Evolutionary conservation across 2,329 filamentous ascomycete species (phyloP), one percentile per base, ranked within the genome.

Genomic region (Cytospora mali): DNA sequence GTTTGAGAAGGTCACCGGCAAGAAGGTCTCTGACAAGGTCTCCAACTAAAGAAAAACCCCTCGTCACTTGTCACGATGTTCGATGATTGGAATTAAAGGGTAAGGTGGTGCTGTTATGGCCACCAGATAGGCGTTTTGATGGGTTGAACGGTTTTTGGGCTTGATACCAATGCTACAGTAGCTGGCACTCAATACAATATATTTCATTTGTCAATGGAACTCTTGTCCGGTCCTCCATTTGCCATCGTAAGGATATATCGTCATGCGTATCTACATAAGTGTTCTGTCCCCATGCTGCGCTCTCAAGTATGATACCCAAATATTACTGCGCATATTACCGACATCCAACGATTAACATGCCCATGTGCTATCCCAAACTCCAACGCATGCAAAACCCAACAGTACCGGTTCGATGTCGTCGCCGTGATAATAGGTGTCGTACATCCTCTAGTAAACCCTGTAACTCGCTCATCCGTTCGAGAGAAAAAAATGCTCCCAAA

Each of bases 1-100:
- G 18, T 75, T 74, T 62, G 76, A 79, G 71, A 78, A 78, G 71
- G 39, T 67, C 6, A 76, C 76, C 28, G 76, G 76, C 53, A 77
- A 76, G 65, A 71, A 77, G 58, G 71, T 78, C 62, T 65, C 72
- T 64, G 60, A 71, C 31, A 76, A 76, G 62, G 54, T 70, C 59
- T 75, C 74, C 62, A 74, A 75, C 66, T 75, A 74, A 49, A n/a
- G 18, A 27, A 16, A 6, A 16, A 46, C 5, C 18, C 6, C n/a
- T 18, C 1, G 16, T 14, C 27, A 23, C n/a, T 21, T 42, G 31
- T 23, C 23, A 13, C 51, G 1, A 14, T 58, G 27, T 48, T n/a
- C 25, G 28, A 27, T 6, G 14, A 51, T 28, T 39, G 5, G 55
- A 28, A n/a, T 25, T 9, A 18, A 35, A 7, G 11, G 14, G 13